A percentile compares a stretch with the other conserved stretches of the same genome.
Evolutionary conservation across 192 early-diverging fungal genomes (phyloP).

Genomic region (Coemansia sp.): DNA sequence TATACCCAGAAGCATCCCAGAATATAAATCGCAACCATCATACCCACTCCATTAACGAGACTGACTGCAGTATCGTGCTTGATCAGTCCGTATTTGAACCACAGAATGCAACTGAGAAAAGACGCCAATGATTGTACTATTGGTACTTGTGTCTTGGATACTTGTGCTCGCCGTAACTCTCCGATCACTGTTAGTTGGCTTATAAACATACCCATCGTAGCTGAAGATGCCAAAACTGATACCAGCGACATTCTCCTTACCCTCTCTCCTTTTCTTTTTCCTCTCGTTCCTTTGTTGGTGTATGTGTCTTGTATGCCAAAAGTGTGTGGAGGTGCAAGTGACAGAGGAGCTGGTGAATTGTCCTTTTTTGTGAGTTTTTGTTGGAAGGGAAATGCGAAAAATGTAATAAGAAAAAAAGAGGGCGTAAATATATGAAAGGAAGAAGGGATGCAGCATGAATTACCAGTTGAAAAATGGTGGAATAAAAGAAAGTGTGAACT

Average conservation of each 20-base stretch:
- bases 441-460: background rate
- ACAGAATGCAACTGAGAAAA: constrained; percentile 37
- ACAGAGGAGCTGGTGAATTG: too few species aligned
- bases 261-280: too few species aligned
- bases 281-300: too few species aligned
- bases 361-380: background rate
- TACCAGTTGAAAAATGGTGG: background rate
- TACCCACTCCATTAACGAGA: constrained; percentile 23
- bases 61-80: constrained; percentile 18
- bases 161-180: constrained; percentile 17
- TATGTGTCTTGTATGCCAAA: too few species aligned
- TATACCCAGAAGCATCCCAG: constrained; percentile 35
- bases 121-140: constrained; percentile 34
- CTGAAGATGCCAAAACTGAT: constrained; percentile 20
- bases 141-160: constrained; percentile 16
- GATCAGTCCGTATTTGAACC: constrained; percentile 47
- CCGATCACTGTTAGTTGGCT: constrained; percentile 37
- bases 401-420: background rate
- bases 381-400: background rate
- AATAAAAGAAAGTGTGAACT: too few species aligned
- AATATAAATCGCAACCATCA: constrained; percentile 25
- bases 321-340: too few species aligned
- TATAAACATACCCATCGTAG: constrained; percentile 38
- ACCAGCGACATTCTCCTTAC: constrained; percentile 23
- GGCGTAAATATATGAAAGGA: constrained; percentile 9